Evolutionary conservation across 768 basidiomycete species (phyloP).

Genomic region (Russula foetens): DNA sequence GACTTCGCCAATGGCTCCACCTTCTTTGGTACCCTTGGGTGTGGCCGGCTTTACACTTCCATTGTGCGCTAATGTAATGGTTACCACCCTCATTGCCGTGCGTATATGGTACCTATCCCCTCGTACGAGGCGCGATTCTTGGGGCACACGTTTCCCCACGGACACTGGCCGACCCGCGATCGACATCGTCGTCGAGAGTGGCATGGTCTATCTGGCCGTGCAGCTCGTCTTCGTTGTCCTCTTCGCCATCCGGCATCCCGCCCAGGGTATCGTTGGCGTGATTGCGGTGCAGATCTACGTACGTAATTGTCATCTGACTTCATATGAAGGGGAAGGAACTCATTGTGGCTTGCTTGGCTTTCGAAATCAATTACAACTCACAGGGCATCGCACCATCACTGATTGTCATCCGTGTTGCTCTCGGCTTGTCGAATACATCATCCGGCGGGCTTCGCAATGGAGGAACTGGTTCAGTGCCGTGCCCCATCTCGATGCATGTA

Average conservation of each 20-base stretch:
- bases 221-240: conserved; percentile 37
- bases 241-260: conserved; percentile 28
- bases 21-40: conserved; percentile 24
- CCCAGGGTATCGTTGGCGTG: conserved; percentile 31
- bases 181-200: conserved; percentile 34
- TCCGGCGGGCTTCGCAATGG: background rate
- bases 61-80: conserved; percentile 34
- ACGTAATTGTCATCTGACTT: conserved; percentile 7
- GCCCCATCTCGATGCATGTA: background rate
- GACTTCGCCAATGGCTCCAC: background rate
- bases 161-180: conserved; percentile 21
- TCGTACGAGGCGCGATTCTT: conserved; percentile 15
- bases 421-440: background rate
- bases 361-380: background rate
- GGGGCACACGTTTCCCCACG: background rate
- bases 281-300: conserved; percentile 36
- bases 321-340: background rate
- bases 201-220: conserved; percentile 32
- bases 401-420: conserved; percentile 11
- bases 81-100: conserved; percentile 34
- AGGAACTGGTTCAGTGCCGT: background rate
- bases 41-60: conserved; percentile 33
- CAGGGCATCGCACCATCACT: conserved; percentile 11
- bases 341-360: no score
- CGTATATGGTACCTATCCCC: conserved; percentile 30